These are phyloP conservation scores for Metarhizium guizhouense DNA, from an alignment of 2,329 filamentous ascomycete species.

Conservation along the genomic window DNA sequence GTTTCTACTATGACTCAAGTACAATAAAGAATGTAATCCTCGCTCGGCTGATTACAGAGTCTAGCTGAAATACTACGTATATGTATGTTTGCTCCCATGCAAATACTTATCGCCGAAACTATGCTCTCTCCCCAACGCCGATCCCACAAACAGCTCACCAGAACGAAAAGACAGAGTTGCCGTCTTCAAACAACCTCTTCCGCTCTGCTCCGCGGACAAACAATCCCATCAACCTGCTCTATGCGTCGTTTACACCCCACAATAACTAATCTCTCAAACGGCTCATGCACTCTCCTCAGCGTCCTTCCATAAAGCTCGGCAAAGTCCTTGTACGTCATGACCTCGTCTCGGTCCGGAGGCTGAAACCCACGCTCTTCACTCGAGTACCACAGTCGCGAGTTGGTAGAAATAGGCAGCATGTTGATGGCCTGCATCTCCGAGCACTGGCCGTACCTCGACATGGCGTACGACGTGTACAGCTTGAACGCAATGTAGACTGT, in stretches of 20 bases:
- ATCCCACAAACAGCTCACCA: too few relatives aligned
- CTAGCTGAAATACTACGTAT: too few relatives aligned
- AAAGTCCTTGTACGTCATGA: not conserved
- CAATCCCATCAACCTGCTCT: not conserved
- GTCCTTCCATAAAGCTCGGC: not conserved
- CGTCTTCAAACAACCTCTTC: not conserved
- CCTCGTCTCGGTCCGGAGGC: not conserved
- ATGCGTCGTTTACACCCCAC: not conserved
- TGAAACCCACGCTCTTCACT: not conserved
- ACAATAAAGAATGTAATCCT: too few relatives aligned
- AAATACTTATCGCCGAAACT: too few relatives aligned
- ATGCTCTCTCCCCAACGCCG: too few relatives aligned
- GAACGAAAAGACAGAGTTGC: too few relatives aligned
- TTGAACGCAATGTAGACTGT: slow-evolving; percentile 8
- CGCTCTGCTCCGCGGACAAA: not conserved
- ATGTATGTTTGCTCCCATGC: too few relatives aligned
- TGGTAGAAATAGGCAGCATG: not conserved
- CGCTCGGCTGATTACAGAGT: too few relatives aligned
- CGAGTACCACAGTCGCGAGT: not conserved
- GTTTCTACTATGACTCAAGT: too few relatives aligned
- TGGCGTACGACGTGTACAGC: slow-evolving; percentile 1
- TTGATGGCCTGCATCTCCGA: not conserved
- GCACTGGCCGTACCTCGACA: not conserved
- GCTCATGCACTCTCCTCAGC: not conserved
- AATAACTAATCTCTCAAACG: not conserved